These are phyloP conservation scores for Anastatica hierochuntica DNA, from an alignment of 345 rosid species.

Conservation along the genomic window DNA sequence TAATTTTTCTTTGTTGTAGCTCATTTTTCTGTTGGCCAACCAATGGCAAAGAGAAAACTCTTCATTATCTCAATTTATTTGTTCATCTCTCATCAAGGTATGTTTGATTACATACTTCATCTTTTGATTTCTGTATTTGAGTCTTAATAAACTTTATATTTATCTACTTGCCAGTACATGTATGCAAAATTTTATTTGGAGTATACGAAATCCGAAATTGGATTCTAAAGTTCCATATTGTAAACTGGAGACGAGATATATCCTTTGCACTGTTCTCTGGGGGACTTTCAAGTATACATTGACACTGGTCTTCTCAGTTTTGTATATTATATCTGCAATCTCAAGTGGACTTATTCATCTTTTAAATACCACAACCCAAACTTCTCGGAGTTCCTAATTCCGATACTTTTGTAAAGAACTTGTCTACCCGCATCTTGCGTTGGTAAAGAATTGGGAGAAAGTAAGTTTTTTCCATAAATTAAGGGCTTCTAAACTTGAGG, in stretches of 20 bases:
- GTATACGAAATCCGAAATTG: conserved; percentile 50
- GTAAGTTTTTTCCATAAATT: conserved; percentile 56
- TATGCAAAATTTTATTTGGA: conserved; percentile 32
- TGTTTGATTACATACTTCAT: too few relatives aligned
- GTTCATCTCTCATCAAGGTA: conserved; percentile 91
- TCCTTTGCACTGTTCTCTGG: conserved; percentile 76
- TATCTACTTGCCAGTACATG: conserved; percentile 64
- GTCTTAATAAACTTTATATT: not conserved
- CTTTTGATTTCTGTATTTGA: too few relatives aligned
- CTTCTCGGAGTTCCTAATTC: conserved; percentile 59
- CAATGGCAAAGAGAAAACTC: conserved; percentile 36
- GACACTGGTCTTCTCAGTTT: not conserved
- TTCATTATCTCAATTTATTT: too few relatives aligned
- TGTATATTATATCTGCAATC: not conserved
- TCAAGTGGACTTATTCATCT: conserved; percentile 17
- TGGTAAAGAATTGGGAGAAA: conserved; percentile 84
- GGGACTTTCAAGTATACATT: conserved; percentile 45
- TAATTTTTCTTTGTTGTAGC: too few relatives aligned
- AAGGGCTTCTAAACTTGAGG: too few relatives aligned
- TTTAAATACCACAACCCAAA: conserved; percentile 51
- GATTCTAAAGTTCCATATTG: conserved; percentile 53
- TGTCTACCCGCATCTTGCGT: too few relatives aligned
- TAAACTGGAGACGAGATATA: conserved; percentile 89
- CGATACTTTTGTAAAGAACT: conserved; percentile 67
- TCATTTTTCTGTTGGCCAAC: conserved; percentile 42